Evolutionary conservation across 495 filamentous ascomycete species (phyloP).

Genomic region (Penicillium bovifimosum): DNA sequence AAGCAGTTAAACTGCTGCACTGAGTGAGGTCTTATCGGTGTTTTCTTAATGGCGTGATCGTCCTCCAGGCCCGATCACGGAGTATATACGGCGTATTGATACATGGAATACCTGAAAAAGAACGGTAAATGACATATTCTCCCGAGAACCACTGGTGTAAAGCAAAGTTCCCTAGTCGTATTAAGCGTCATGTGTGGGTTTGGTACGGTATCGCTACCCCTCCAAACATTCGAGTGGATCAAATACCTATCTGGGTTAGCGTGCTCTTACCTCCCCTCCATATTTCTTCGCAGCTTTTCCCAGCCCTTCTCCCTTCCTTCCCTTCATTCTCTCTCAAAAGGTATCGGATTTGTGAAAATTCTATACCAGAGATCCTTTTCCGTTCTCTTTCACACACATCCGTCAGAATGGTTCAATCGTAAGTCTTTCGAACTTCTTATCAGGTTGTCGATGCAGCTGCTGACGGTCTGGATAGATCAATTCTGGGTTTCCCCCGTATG

Average conservation of each 20-base stretch:
- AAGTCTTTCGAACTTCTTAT: slow-evolving; percentile 25
- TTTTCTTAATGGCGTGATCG: slow-evolving; percentile 7
- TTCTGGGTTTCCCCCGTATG: slow-evolving; percentile 90
- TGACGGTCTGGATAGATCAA: slow-evolving; percentile 37
- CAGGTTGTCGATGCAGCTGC: slow-evolving; percentile 18
- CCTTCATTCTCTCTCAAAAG: slow-evolving; percentile 17
- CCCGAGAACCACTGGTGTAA: background rate
- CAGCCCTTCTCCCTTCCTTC: slow-evolving; percentile 14
- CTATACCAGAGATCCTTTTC: slow-evolving; percentile 15
- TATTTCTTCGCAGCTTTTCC: slow-evolving; percentile 28
- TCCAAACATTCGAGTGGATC: slow-evolving; percentile 8
- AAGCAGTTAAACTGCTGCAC: background rate
- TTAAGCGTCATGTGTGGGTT: background rate
- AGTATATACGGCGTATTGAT: slow-evolving; percentile 2
- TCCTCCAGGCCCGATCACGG: slow-evolving; percentile 3
- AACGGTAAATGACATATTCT: slow-evolving; percentile 2
- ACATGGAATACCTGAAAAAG: background rate
- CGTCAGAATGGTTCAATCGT: slow-evolving; percentile 78
- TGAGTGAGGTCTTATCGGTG: background rate
- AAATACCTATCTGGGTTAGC: slow-evolving; percentile 16
- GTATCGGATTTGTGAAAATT: slow-evolving; percentile 23
- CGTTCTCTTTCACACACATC: slow-evolving; percentile 26
- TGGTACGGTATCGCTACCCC: slow-evolving; percentile 16
- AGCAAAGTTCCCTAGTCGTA: background rate
- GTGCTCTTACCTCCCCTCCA: slow-evolving; percentile 21